Conservation (phyloP, 2,329 filamentous ascomycete species). For the Aciculosporium take region DNA sequence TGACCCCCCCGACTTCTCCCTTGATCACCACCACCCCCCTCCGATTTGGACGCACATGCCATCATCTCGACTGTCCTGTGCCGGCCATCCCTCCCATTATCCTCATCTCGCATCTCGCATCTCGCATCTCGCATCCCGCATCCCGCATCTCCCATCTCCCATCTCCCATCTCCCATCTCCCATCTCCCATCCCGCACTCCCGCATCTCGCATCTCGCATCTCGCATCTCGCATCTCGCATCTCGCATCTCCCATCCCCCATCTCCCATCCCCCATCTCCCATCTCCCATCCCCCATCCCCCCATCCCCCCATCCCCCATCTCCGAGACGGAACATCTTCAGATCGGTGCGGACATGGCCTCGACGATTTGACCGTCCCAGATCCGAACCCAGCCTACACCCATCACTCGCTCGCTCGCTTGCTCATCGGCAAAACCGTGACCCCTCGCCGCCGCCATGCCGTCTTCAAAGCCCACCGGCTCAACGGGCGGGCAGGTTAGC, state of each 20-base stretch:
- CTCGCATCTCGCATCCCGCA: too few species aligned
- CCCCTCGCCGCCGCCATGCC: conserved; percentile 26
- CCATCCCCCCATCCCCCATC: background rate
- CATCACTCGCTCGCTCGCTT: background rate
- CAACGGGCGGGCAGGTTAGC: conserved; percentile 44
- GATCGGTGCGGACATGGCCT: conserved; percentile 25
- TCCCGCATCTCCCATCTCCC: background rate
- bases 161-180: too few species aligned
- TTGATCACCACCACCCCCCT: too few species aligned
- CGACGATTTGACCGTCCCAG: conserved; percentile 18
- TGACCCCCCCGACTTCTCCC: background rate
- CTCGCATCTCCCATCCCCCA: background rate
- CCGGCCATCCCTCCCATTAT: too few species aligned
- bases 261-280: background rate
- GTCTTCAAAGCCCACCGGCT: conserved; percentile 37
- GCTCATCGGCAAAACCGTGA: background rate
- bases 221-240: too few species aligned
- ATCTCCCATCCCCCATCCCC: background rate
- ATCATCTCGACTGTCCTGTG: too few species aligned
- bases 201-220: too few species aligned
- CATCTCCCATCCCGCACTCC: too few species aligned
- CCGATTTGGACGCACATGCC: too few species aligned
- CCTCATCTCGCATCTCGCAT: too few species aligned
- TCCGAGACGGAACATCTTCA: too few species aligned
- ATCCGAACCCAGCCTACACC: background rate